Percentiles rank a stretch among this genome's conserved stretches.
phyloP scores from a whole-genome alignment of 331 rosid species.

The Stylosanthes scabra region DNA sequence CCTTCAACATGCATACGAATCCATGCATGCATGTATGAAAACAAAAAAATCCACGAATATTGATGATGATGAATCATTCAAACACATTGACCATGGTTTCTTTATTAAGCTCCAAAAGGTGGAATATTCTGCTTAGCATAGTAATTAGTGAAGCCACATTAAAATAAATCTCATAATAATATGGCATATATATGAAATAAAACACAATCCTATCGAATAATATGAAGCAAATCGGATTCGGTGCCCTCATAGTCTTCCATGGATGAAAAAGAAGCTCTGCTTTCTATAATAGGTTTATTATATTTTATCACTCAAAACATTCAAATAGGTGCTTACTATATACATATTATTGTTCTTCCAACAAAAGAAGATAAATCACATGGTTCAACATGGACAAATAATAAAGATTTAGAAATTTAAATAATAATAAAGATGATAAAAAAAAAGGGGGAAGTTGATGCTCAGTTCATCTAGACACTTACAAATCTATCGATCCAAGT shows the following conservation, averaged over 20 bases:
- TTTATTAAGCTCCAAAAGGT: constrained; percentile 30
- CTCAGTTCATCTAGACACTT: background rate
- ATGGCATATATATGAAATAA: constrained; percentile 12
- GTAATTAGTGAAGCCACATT: too few relatives aligned
- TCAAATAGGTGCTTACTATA: constrained; percentile 1
- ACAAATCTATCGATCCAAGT: background rate
- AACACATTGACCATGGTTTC: constrained; percentile 27
- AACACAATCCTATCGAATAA: constrained; percentile 32
- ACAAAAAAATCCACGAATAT: constrained; percentile 18
- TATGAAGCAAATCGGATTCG: constrained; percentile 38
- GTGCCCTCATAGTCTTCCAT: constrained; percentile 39
- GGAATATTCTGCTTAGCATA: constrained; percentile 31
- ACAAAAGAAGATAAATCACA: constrained; percentile 44
- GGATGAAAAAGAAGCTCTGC: constrained; percentile 47
- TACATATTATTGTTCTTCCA: constrained; percentile 19
- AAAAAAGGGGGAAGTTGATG: background rate
- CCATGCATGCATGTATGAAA: too few relatives aligned
- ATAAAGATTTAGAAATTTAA: too few relatives aligned
- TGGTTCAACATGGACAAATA: constrained; percentile 30
- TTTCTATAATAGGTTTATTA: constrained; percentile 29
- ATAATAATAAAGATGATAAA: too few relatives aligned
- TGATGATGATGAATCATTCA: constrained; percentile 33
- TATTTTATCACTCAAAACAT: constrained; percentile 39
- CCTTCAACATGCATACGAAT: constrained; percentile 13
- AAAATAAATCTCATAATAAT: constrained; percentile 10